phyloP scores from a whole-genome alignment of 768 basidiomycete genomes.

The Butyriboletus loyo region DNA sequence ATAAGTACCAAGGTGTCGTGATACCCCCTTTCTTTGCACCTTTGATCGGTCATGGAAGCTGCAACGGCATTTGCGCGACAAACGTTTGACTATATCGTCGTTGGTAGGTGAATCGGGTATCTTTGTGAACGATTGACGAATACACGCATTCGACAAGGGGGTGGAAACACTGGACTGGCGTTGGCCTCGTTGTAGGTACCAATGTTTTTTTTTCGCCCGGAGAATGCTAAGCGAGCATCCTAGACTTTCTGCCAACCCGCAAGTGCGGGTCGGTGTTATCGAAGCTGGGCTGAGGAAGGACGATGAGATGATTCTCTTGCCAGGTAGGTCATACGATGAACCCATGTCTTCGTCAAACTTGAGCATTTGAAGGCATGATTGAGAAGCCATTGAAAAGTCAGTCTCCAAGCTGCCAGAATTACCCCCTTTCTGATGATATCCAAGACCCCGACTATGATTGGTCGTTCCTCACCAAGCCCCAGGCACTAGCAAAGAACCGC shows the following conservation, averaged over 20 bases:
- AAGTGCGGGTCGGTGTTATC: conserved; percentile 10
- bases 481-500: conserved; percentile 2
- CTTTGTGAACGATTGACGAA: neutral
- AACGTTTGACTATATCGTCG: conserved; percentile 17
- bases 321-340: neutral
- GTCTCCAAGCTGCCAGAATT: neutral
- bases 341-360: neutral
- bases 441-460: conserved; percentile 20
- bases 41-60: neutral
- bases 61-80: conserved; percentile 7
- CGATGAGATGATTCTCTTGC: conserved; percentile 11
- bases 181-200: conserved; percentile 13
- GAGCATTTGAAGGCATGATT: conserved; percentile 3
- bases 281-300: conserved; percentile 14
- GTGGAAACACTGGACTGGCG: conserved; percentile 13
- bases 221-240: neutral
- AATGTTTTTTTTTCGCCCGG: neutral
- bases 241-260: conserved; percentile 9
- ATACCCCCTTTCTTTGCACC: neutral
- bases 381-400: conserved; percentile 9
- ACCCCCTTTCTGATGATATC: neutral
- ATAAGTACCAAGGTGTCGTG: neutral
- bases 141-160: conserved; percentile 1
- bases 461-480: conserved; percentile 11
- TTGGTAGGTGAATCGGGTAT: conserved; percentile 7